Conservation (phyloP, 768 basidiomycete genomes). For the Tubosaeta sp. region DNA sequence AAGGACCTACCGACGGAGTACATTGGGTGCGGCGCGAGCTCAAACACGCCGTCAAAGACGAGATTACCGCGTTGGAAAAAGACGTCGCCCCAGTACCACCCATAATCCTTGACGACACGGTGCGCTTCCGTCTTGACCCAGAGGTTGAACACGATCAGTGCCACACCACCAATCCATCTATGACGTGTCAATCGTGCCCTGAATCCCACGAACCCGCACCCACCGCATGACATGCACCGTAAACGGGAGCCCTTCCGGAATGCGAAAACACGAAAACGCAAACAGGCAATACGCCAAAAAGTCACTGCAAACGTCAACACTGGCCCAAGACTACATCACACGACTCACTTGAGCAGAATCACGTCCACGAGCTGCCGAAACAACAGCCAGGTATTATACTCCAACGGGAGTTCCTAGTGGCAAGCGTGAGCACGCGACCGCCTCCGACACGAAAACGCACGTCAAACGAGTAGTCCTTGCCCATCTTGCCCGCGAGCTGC, state of each 20-base stretch:
- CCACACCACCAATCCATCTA: slow-evolving; percentile 85
- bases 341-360: slow-evolving; percentile 86
- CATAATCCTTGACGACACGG: slow-evolving; percentile 95
- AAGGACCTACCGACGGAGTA: slow-evolving; percentile 70
- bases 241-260: slow-evolving; percentile 72
- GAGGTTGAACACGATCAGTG: slow-evolving; percentile 88
- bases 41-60: slow-evolving; percentile 97
- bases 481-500: slow-evolving; percentile 91
- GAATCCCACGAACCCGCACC: slow-evolving; percentile 11
- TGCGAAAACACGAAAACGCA: slow-evolving; percentile 87
- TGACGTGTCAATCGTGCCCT: neutral
- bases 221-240: slow-evolving; percentile 76
- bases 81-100: slow-evolving; percentile 96
- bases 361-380: slow-evolving; percentile 96
- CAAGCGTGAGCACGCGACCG: slow-evolving; percentile 1
- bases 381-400: slow-evolving; percentile 95
- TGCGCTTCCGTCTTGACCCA: slow-evolving; percentile 99
- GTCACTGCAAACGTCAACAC: slow-evolving; percentile 51
- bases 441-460: slow-evolving; percentile 40
- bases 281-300: slow-evolving; percentile 95
- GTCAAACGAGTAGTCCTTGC: slow-evolving; percentile 89
- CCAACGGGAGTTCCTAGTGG: slow-evolving; percentile 76
- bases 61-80: slow-evolving; percentile 92
- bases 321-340: neutral
- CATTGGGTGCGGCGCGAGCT: slow-evolving; percentile 92